Base-by-base conservation (phyloP, 306 rosid species). In the Dryas alaskensis region DNA sequence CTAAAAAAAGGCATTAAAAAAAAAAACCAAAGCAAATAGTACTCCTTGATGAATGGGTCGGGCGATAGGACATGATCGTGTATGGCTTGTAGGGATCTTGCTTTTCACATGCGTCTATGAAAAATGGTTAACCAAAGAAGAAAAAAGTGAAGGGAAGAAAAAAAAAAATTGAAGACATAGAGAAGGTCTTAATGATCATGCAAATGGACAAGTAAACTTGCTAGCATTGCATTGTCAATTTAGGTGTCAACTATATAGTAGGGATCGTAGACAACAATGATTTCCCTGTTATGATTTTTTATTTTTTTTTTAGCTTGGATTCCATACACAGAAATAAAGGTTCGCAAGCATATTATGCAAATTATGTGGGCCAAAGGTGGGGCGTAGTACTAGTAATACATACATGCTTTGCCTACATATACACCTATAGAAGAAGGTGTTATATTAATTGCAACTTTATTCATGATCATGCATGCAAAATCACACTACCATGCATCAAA, bases 311-410 rank as follows among this genome's bases (percentile, higher is more conserved):
- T 45, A 80, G 73, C 84, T 63, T 86, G 79, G 86, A 80, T 77
- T 84, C 90, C 86, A 69, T 78, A 85, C 92, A 84, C 96, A 75
- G 91, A 88, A 90, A 83, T 83, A 76, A 86, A 81, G 84, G 81
- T 73, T n/a, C 76, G 74, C 80, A 74, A 73, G 60, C 54, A n/a
- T 61, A 70, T 69, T 53, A 81, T 69, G 77, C 77, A 71, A 25
- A 16, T 49, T 27, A 1, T 48, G 45, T 39, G 75, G 73, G 46
- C 6, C 50, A 47, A 61, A 39, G 16, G 22, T 55, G 37, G 73
- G 69, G 66, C 48, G 31, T 22, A 67, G 42, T 3, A 5, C 19
- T 8, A 37, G 69, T 52, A n/a, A 52, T 53, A 16, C 70, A 61
- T 71, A 60, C 48, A 39, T 3, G 52, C 5, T 64, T 64, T 64